Base-by-base conservation (phyloP, 768 basidiomycete species). In the Favolaschia claudopus region DNA sequence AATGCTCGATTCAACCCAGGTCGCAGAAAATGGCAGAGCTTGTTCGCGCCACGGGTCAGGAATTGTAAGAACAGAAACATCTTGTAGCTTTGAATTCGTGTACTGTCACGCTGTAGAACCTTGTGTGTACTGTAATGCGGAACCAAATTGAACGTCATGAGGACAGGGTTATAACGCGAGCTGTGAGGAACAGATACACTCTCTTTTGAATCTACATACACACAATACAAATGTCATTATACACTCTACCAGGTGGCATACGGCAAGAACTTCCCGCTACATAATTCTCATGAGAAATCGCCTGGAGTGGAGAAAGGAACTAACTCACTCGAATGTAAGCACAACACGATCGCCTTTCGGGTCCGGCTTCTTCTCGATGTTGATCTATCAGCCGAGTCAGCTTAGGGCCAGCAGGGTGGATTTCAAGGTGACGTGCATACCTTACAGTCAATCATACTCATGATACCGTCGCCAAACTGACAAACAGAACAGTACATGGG, bases 391-490 rank as follows among this genome's bases (percentile, higher is more conserved):
- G n/a, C 9, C 34, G 9, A 34, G 46, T 22, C 13, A 27, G 20
- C 27, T 15, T 12, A 44, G n/a, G 1, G n/a, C 13, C n/a, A 13
- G 7, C 24, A 7, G 31, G 19, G 12, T 36, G 12, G 34, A 10
- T 36, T n/a, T 36, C n/a, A 10, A 10, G 12, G 12, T 36, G 12
- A n/a, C 34, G 12, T 10, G 34, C 55, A 4, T 15, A 57, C 80
- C 64, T 84, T 87, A 73, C 91, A 93, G 70, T 93, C 91, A 55
- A 93, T 92, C 89, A 93, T 91, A 19, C 89, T 90, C 90, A 93
- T 92, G 59, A 93, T 93, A 5, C 92, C 91, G 66, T 93, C 92
- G 6, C 92, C 92, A 62, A 92, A 93, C 89, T 91, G 62, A 3
- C 56, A 22, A 19, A 25, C 31, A 55, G 12, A 62, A 12, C 28